These are phyloP conservation scores for Arachis stenosperma DNA, from an alignment of 306 rosid genomes.

Conservation along the genomic window DNA sequence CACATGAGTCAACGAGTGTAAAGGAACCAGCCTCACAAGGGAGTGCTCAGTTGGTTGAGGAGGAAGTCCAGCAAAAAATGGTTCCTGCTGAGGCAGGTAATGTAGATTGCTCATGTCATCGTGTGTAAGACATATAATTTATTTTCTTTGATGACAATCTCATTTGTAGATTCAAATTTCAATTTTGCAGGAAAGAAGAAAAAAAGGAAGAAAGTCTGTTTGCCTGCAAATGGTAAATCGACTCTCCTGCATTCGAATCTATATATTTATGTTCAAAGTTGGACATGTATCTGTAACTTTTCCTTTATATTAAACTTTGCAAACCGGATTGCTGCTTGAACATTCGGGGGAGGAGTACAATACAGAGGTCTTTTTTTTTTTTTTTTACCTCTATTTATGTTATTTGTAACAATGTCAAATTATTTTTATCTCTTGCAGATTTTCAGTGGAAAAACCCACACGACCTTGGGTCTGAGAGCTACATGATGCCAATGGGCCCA, in stretches of 20 bases:
- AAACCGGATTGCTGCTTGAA: not conserved
- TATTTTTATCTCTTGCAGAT: constrained; percentile 55
- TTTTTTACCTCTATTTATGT: constrained; percentile 19
- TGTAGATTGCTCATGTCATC: constrained; percentile 24
- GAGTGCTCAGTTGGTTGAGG: constrained; percentile 83
- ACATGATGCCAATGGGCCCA: constrained; percentile 92
- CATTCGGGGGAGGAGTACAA: constrained; percentile 13
- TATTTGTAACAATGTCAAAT: not conserved
- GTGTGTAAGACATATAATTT: not conserved
- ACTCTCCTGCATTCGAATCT: constrained; percentile 11
- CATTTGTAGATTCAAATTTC: constrained; percentile 25
- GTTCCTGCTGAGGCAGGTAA: constrained; percentile 86
- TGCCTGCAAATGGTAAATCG: constrained; percentile 72
- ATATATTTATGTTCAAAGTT: not conserved
- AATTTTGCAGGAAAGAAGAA: constrained; percentile 78
- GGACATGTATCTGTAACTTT: constrained; percentile 1
- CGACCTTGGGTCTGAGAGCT: constrained; percentile 76
- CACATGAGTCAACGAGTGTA: constrained; percentile 82
- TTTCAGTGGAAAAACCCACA: constrained; percentile 76
- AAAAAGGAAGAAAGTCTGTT: constrained; percentile 89
- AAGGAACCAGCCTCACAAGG: constrained; percentile 92
- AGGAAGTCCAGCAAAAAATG: constrained; percentile 98
- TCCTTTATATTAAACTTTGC: constrained; percentile 8
- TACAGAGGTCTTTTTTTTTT: not conserved
- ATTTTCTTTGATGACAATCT: constrained; percentile 24